Evolutionary conservation across 208 protist genomes (phyloP), one percentile per base, ranked within the genome.

Genomic region (Vickermania ingenoplastis): DNA sequence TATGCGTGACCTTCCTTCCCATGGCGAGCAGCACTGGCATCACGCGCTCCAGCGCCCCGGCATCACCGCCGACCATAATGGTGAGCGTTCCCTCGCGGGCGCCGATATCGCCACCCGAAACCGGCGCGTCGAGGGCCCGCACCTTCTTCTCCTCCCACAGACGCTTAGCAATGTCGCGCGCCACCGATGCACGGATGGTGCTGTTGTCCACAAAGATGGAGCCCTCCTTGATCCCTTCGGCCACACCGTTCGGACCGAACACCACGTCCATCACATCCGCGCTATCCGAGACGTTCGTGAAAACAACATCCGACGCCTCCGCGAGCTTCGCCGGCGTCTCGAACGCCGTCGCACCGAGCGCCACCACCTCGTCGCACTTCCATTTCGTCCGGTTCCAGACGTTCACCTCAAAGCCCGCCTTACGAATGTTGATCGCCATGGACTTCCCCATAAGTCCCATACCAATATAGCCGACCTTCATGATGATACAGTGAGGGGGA

Each of bases 51-150:
- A 97, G 67, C 25, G 81, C 83, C 49, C 57, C 76, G 4, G 72
- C 73, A 17, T 97, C 88, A 27, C 96, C 96, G 52, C 96, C 96
- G 17, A 96, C 82, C 91, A 98, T 97, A 51, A 98, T 96, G 30
- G 86, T 92, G 7, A 98, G 79, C 1, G 83, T 94, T 4, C 82
- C 96, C 62, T 97, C 86, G 55, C 77, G 64, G 13, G 96, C 93
- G n/a, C 94, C 94, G 31, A 98, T 71, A 65, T 97, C 92, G 2
- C 91, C 94, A 27, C 93, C 93, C n/a, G 90, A 96, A 5, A 98
- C 95, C n/a, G 96, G 96, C 3, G 93, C 90, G 63, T 98, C 96
- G 5, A 98, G 67, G 21, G 81, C 81, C 22, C 63, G 61, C 30
- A 96, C 85, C 51, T 89, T 65, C 56, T 89, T 79, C 31, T 77